A percentile compares a stretch with the other conserved stretches of the same genome.
Evolutionary conservation across 2,329 filamentous ascomycete genomes (phyloP).

Genomic region (Thelonectria discophora): DNA sequence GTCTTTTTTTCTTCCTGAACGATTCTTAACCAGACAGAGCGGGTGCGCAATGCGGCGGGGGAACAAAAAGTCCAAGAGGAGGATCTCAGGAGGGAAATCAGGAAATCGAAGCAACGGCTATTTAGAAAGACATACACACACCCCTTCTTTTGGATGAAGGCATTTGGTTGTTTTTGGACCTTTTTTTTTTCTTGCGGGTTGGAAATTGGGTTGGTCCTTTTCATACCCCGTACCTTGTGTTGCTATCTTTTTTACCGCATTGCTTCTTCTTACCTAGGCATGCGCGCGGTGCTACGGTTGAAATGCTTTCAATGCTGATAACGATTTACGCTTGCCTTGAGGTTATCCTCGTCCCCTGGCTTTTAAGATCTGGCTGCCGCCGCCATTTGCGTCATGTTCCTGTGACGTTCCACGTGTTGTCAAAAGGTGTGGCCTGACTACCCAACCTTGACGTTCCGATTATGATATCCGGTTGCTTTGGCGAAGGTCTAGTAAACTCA

Average conservation of each 20-base stretch:
- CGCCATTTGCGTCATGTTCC: not conserved
- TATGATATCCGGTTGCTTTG: too few relatives aligned
- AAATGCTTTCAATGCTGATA: not conserved
- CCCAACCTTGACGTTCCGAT: too few relatives aligned
- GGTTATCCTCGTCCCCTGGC: not conserved
- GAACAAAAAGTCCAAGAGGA: constrained; percentile 4
- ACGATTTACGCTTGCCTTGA: not conserved
- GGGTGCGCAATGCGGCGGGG: not conserved
- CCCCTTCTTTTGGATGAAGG: constrained; percentile 15
- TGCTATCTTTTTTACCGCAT: constrained; percentile 2
- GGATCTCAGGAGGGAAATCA: constrained; percentile 12
- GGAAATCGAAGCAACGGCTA: constrained; percentile 14
- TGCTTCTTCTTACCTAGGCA: constrained; percentile 2
- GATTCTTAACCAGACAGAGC: constrained; percentile 1
- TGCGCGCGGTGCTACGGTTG: constrained; percentile 6
- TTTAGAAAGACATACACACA: constrained; percentile 28
- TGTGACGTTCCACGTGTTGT: too few relatives aligned
- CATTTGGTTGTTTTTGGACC: constrained; percentile 3
- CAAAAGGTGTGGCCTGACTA: too few relatives aligned
- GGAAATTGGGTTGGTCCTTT: constrained; percentile 14
- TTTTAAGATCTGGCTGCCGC: not conserved
- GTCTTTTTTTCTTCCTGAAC: constrained; percentile 1
- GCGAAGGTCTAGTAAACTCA: too few relatives aligned
- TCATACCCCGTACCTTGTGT: constrained; percentile 24
- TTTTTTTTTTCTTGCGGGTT: not conserved